Percentiles rank a stretch among this genome's conserved stretches.
These are phyloP conservation scores for Tephrocybe sp. DNA, from an alignment of 768 basidiomycete genomes.

Conservation along the genomic window DNA sequence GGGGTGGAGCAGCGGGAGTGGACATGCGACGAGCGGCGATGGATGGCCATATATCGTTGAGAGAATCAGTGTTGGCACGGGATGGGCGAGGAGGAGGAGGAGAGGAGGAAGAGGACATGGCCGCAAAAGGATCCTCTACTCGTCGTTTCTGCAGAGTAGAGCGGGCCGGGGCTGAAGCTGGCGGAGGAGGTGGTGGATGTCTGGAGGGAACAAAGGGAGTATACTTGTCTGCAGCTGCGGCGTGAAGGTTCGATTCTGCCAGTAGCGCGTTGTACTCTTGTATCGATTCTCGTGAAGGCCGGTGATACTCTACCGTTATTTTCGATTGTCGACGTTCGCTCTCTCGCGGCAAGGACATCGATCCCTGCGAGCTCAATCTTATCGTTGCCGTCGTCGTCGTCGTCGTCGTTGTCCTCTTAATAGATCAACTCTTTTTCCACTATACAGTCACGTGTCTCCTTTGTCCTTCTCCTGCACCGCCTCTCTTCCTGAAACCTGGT, in stretches of 20 bases:
- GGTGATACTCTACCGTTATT: constrained; percentile 75
- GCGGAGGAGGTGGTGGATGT: constrained; percentile 37
- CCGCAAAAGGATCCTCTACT: no score
- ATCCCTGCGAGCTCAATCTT: no score
- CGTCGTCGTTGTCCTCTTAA: no score
- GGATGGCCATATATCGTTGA: constrained; percentile 69
- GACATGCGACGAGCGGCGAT: constrained; percentile 53
- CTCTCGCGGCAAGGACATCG: constrained; percentile 45
- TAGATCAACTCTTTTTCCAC: background rate
- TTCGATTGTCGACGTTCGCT: constrained; percentile 52
- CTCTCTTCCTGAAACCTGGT: no score
- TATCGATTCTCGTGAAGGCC: constrained; percentile 72
- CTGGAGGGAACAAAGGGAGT: constrained; percentile 35
- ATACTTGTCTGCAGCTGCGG: constrained; percentile 47
- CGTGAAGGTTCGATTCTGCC: constrained; percentile 56
- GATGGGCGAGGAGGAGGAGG: constrained; percentile 79
- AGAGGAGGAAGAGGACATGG: no score
- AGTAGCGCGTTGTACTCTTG: constrained; percentile 78
- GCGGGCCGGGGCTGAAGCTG: constrained; percentile 22
- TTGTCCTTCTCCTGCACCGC: no score
- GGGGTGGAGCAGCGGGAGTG: constrained; percentile 37
- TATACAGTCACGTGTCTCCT: no score
- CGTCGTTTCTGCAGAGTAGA: no score
- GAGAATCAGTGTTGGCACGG: constrained; percentile 79
- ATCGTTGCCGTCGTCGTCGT: no score